Conservation (phyloP, 1,284 basidiomycete species). For the Serendipita sp. region DNA sequence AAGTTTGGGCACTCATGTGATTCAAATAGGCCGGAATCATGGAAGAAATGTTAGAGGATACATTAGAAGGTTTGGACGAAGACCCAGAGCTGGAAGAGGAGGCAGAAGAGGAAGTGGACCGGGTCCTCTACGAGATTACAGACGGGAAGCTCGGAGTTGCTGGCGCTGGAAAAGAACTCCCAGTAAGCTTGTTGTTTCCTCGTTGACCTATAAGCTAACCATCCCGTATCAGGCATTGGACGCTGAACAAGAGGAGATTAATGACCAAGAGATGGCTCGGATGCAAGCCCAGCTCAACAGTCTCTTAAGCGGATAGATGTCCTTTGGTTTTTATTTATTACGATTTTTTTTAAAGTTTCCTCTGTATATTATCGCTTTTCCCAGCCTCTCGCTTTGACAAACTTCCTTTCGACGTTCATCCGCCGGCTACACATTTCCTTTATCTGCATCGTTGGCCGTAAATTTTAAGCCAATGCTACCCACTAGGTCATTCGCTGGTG, state of each 20-base stretch:
- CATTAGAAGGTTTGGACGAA: slow-evolving; percentile 64
- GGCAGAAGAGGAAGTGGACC: slow-evolving; percentile 94
- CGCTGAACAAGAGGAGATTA: slow-evolving; percentile 63
- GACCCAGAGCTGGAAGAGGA: slow-evolving; percentile 94
- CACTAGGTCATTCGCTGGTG: slow-evolving; percentile 12
- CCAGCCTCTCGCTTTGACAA: slow-evolving; percentile 2
- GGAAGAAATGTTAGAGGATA: slow-evolving; percentile 88
- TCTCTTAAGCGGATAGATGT: slow-evolving; percentile 51
- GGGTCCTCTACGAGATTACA: slow-evolving; percentile 89
- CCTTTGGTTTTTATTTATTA: slow-evolving; percentile 31
- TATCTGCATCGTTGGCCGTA: neutral
- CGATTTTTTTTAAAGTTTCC: neutral
- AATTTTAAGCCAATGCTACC: neutral
- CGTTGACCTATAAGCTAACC: neutral
- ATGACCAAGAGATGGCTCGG: slow-evolving; percentile 71
- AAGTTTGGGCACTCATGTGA: slow-evolving; percentile 4
- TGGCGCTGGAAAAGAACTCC: slow-evolving; percentile 55
- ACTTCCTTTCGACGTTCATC: too few species aligned
- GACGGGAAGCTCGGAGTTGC: slow-evolving; percentile 87
- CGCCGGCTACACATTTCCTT: neutral
- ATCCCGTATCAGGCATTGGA: slow-evolving; percentile 30
- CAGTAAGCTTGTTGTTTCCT: slow-evolving; percentile 39
- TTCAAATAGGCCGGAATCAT: slow-evolving; percentile 67
- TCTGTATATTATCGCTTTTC: neutral
- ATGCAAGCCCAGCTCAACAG: slow-evolving; percentile 79